Conservation (phyloP, 1,284 basidiomycete species). For the Hortiboletus rubellus region DNA sequence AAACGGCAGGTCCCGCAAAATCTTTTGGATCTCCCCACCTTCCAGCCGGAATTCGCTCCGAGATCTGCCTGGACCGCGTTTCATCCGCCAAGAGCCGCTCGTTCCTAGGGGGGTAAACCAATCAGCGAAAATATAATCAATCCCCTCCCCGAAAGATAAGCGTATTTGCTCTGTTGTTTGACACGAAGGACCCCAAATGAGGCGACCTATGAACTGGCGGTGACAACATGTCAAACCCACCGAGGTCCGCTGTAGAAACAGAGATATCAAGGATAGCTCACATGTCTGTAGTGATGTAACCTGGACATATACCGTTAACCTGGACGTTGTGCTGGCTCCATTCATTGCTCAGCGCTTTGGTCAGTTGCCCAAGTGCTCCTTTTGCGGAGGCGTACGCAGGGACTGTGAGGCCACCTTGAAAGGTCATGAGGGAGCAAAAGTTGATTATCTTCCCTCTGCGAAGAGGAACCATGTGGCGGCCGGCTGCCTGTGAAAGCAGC, state of each 20-base stretch:
- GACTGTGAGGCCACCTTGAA: constrained; percentile 79
- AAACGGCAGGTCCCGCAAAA: constrained; percentile 90
- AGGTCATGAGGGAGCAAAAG: constrained; percentile 76
- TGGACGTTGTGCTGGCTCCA: constrained; percentile 84
- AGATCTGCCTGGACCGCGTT: constrained; percentile 80
- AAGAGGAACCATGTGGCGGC: constrained; percentile 75
- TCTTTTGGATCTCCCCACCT: constrained; percentile 89
- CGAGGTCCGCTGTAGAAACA: neutral
- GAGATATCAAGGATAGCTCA: constrained; percentile 40
- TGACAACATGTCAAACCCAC: neutral
- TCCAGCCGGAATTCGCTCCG: constrained; percentile 89
- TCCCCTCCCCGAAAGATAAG: constrained; percentile 11
- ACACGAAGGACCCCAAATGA: constrained; percentile 9
- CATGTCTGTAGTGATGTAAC: constrained; percentile 93
- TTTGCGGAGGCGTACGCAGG: constrained; percentile 94
- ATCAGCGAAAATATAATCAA: constrained; percentile 23
- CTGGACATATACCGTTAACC: constrained; percentile 89
- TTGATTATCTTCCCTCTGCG: constrained; percentile 82
- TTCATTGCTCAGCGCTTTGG: constrained; percentile 61
- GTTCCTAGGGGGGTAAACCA: constrained; percentile 55
- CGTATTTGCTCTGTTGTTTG: neutral
- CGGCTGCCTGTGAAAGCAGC: constrained; percentile 75
- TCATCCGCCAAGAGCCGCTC: constrained; percentile 75
- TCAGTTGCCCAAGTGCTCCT: constrained; percentile 82
- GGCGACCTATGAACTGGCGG: constrained; percentile 2